phyloP scores from a whole-genome alignment of 2,329 filamentous ascomycete species.

The Aspergillus fischeri region DNA sequence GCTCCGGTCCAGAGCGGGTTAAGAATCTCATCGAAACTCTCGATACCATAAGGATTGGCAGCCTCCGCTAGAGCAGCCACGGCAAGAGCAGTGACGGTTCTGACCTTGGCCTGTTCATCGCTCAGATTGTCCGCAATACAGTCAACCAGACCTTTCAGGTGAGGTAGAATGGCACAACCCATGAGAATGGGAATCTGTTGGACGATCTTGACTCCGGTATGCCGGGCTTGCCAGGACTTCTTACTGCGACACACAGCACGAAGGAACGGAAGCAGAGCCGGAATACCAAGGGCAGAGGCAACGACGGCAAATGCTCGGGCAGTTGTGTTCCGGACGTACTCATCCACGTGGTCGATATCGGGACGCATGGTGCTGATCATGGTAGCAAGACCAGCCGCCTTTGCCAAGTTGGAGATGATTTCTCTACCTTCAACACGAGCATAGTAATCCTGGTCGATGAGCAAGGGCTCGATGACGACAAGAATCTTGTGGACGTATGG shows the following conservation, averaged over 20 bases:
- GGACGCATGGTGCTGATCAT: conserved; percentile 99
- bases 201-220: conserved; percentile 98
- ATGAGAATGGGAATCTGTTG: conserved; percentile 98
- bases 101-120: conserved; percentile 95
- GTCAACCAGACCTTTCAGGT: conserved; percentile 92
- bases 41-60: conserved; percentile 96
- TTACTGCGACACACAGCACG: conserved; percentile 95
- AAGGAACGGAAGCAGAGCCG: conserved; percentile 88
- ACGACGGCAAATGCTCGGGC: conserved; percentile 96
- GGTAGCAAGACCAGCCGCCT: conserved; percentile 91
- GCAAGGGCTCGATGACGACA: conserved; percentile 96
- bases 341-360: conserved; percentile 96
- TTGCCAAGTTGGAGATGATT: conserved; percentile 96
- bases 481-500: conserved; percentile 98
- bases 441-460: conserved; percentile 99
- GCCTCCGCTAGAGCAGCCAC: conserved; percentile 94
- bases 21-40: conserved; percentile 96
- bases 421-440: conserved; percentile 96
- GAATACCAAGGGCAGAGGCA: conserved; percentile 91
- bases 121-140: conserved; percentile 95
- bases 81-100: conserved; percentile 90
- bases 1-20: conserved; percentile 97
- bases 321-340: conserved; percentile 97
- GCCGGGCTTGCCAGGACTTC: conserved; percentile 97
- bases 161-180: conserved; percentile 93